phyloP scores from a whole-genome alignment of 73 alveolate species.

The Paramecium sexaurelia region DNA sequence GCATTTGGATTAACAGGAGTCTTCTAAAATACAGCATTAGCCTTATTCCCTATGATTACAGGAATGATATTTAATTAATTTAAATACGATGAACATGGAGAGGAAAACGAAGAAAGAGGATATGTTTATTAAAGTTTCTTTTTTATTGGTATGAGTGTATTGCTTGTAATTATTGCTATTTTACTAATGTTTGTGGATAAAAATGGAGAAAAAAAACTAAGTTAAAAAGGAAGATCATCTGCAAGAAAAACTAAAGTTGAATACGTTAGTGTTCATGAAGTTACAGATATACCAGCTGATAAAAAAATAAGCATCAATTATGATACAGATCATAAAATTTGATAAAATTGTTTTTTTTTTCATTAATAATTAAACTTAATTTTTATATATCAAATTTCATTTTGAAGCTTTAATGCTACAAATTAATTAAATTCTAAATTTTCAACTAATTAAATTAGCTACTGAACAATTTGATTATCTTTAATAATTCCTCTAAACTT shows the following conservation, averaged over 20 bases:
- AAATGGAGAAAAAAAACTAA: slow-evolving; percentile 8
- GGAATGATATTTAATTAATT: slow-evolving; percentile 61
- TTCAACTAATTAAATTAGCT: too few relatives aligned
- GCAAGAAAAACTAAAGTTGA: background rate
- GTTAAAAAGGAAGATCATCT: background rate
- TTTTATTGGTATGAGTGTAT: slow-evolving; percentile 35
- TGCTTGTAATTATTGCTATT: slow-evolving; percentile 21
- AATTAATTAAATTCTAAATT: too few relatives aligned
- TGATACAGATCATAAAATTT: background rate
- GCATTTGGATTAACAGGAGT: slow-evolving; percentile 86
- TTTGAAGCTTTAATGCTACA: too few relatives aligned
- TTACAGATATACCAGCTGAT: background rate
- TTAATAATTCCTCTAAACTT: too few relatives aligned
- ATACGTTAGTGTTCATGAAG: slow-evolving; percentile 4
- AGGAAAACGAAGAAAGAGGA: slow-evolving; percentile 40
- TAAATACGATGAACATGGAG: slow-evolving; percentile 38
- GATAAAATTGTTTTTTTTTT: background rate
- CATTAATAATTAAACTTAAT: background rate
- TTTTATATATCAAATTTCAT: background rate
- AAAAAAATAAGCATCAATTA: background rate
- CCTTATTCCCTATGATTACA: slow-evolving; percentile 79
- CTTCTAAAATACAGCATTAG: slow-evolving; percentile 79
- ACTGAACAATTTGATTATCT: too few relatives aligned
- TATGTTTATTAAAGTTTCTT: slow-evolving; percentile 37
- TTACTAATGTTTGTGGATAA: slow-evolving; percentile 43